Conservation (phyloP, 2,329 filamentous ascomycete species). For the Calonectria pseudoturangicola region DNA sequence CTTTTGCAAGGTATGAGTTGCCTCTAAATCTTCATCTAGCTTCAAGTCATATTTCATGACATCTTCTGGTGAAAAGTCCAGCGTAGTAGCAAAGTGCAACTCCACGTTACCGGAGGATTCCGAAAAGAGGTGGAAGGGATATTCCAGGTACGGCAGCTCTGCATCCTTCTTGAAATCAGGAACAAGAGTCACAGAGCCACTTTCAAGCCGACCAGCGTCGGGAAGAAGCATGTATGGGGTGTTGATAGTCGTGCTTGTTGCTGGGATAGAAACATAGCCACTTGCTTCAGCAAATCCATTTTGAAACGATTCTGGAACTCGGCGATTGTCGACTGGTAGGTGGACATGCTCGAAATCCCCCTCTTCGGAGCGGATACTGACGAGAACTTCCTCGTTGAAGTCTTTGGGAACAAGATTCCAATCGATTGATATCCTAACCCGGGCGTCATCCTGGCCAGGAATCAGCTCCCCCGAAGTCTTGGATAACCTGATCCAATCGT, state of each 20-base stretch:
- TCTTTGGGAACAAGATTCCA: conserved; percentile 63
- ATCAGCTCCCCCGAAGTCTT: conserved; percentile 70
- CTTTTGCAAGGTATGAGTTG: conserved; percentile 30
- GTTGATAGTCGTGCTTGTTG: not conserved
- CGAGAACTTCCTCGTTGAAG: conserved; percentile 50
- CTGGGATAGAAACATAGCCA: conserved; percentile 61
- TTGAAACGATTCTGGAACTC: conserved; percentile 68
- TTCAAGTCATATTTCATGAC: conserved; percentile 36
- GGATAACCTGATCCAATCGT: conserved; percentile 71
- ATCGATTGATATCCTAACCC: conserved; percentile 45
- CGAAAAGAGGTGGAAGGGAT: conserved; percentile 44
- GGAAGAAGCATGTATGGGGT: conserved; percentile 39
- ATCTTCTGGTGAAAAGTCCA: conserved; percentile 42
- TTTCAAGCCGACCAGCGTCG: conserved; percentile 40
- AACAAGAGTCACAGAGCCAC: conserved; percentile 40
- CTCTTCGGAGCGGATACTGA: conserved; percentile 59
- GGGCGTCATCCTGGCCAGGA: conserved; percentile 53
- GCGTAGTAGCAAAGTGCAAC: conserved; percentile 42
- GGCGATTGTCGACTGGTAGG: conserved; percentile 72
- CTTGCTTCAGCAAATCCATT: conserved; percentile 77
- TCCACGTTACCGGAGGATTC: not conserved
- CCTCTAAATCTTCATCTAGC: not conserved
- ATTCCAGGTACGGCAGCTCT: not conserved
- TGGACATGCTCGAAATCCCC: conserved; percentile 68
- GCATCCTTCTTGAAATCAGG: rapidly evolving